phyloP scores from a whole-genome alignment of 2,329 filamentous ascomycete species.

The Elsinoe australis region DNA sequence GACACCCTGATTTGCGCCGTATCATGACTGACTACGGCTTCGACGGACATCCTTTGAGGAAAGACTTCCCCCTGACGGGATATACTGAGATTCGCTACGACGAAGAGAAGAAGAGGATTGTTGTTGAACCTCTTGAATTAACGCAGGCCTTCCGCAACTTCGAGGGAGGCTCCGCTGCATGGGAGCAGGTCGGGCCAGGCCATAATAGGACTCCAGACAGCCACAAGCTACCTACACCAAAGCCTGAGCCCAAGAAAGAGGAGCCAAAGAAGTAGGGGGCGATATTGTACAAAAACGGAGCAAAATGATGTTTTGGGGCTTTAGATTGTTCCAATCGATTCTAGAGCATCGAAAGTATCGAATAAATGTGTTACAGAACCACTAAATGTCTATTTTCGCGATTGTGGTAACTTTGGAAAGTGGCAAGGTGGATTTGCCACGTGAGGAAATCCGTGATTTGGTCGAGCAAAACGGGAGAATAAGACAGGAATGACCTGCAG shows the following conservation, averaged over 20 bases:
- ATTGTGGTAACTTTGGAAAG: neutral
- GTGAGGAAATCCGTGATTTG: neutral
- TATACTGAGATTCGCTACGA: slow-evolving; percentile 98
- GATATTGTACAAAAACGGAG: slow-evolving; percentile 8
- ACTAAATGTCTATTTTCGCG: neutral
- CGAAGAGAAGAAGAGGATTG: slow-evolving; percentile 99
- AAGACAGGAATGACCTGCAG: too few species aligned
- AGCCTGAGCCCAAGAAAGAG: slow-evolving; percentile 86
- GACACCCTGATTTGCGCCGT: slow-evolving; percentile 87
- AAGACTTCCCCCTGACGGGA: slow-evolving; percentile 95
- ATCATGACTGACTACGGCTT: slow-evolving; percentile 99
- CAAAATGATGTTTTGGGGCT: neutral
- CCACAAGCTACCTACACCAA: slow-evolving; percentile 92
- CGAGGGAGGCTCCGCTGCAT: slow-evolving; percentile 58
- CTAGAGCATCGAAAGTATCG: neutral
- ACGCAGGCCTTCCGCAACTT: slow-evolving; percentile 99
- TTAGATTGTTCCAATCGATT: neutral
- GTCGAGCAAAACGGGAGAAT: too few species aligned
- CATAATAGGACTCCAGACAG: slow-evolving; percentile 69
- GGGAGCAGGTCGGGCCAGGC: slow-evolving; percentile 65
- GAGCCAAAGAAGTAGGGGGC: slow-evolving; percentile 76
- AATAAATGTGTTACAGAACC: neutral
- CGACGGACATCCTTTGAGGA: slow-evolving; percentile 91
- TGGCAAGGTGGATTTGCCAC: neutral
- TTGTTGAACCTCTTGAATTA: slow-evolving; percentile 93